Conservation (phyloP, 2,329 filamentous ascomycete genomes). For the Polytolypa hystricis region DNA sequence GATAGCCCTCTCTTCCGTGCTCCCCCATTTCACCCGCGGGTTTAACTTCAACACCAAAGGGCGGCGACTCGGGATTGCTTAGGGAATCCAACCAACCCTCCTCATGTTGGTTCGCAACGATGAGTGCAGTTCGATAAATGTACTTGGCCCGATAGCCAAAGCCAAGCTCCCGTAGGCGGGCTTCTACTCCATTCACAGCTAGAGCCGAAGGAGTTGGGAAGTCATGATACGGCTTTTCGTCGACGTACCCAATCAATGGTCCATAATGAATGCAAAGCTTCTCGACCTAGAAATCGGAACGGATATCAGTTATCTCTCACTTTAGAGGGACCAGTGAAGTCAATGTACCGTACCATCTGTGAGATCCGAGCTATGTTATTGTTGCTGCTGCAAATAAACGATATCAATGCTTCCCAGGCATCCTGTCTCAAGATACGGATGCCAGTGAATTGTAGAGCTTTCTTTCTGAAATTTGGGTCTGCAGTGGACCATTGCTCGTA, state of each 20-base stretch:
- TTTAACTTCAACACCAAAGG: slow-evolving; percentile 39
- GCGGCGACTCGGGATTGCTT: slow-evolving; percentile 62
- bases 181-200: slow-evolving; percentile 63
- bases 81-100: slow-evolving; percentile 65
- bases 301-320: too few species aligned
- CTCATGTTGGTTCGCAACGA: slow-evolving; percentile 57
- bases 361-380: slow-evolving; percentile 95
- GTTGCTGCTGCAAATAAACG: slow-evolving; percentile 97
- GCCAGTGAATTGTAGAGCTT: slow-evolving; percentile 76
- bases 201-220: slow-evolving; percentile 70
- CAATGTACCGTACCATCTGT: slow-evolving; percentile 58
- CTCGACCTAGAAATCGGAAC: slow-evolving; percentile 46
- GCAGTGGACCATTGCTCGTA: slow-evolving; percentile 80
- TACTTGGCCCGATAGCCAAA: slow-evolving; percentile 96
- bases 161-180: slow-evolving; percentile 66
- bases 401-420: slow-evolving; percentile 85
- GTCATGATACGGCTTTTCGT: slow-evolving; percentile 66
- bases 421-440: slow-evolving; percentile 90
- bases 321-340: neutral
- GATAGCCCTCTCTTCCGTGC: slow-evolving; percentile 55
- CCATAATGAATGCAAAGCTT: slow-evolving; percentile 86
- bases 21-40: slow-evolving; percentile 39
- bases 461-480: slow-evolving; percentile 80
- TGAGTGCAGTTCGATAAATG: slow-evolving; percentile 71
- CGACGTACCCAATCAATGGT: slow-evolving; percentile 58